phyloP scores from a whole-genome alignment of 1,284 basidiomycete genomes.

The Microstroma glucosiphilum region DNA sequence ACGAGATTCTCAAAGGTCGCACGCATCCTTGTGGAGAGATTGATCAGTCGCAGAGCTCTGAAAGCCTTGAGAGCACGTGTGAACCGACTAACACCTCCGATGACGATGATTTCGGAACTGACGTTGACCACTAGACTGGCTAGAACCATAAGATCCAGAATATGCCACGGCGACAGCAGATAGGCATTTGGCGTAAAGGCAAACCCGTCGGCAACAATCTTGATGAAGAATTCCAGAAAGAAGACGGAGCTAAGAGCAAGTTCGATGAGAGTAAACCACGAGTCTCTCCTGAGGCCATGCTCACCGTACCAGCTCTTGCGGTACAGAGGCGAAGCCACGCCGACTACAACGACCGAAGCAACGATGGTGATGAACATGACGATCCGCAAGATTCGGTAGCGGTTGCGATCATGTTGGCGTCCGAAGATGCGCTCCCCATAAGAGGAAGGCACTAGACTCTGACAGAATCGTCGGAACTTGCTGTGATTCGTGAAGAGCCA shows the following conservation, averaged over 20 bases:
- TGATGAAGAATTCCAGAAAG: conserved; percentile 78
- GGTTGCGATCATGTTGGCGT: conserved; percentile 50
- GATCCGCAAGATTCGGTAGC: conserved; percentile 69
- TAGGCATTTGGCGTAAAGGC: conserved; percentile 88
- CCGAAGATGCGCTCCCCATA: conserved; percentile 68
- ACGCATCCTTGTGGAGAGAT: conserved; percentile 63
- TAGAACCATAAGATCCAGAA: conserved; percentile 82
- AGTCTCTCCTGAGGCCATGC: conserved; percentile 61
- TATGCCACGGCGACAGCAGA: conserved; percentile 83
- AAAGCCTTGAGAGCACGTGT: conserved; percentile 84
- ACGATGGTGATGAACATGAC: conserved; percentile 71
- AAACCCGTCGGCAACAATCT: conserved; percentile 83
- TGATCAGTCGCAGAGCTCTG: conserved; percentile 81
- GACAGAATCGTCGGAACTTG: conserved; percentile 68
- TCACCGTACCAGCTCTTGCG: conserved; percentile 66
- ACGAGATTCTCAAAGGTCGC: conserved; percentile 87
- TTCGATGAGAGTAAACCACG: conserved; percentile 88
- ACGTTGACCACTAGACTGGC: conserved; percentile 75
- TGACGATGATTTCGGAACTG: conserved; percentile 67
- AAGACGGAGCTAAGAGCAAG: conserved; percentile 69
- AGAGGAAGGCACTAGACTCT: conserved; percentile 74
- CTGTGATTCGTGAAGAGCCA: conserved; percentile 84
- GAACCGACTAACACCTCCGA: conserved; percentile 68
- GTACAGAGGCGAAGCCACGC: conserved; percentile 78
- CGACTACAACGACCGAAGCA: conserved; percentile 76